These are phyloP conservation scores for Aureobasidium sp. DNA, from an alignment of 2,329 filamentous ascomycete genomes.

Conservation along the genomic window DNA sequence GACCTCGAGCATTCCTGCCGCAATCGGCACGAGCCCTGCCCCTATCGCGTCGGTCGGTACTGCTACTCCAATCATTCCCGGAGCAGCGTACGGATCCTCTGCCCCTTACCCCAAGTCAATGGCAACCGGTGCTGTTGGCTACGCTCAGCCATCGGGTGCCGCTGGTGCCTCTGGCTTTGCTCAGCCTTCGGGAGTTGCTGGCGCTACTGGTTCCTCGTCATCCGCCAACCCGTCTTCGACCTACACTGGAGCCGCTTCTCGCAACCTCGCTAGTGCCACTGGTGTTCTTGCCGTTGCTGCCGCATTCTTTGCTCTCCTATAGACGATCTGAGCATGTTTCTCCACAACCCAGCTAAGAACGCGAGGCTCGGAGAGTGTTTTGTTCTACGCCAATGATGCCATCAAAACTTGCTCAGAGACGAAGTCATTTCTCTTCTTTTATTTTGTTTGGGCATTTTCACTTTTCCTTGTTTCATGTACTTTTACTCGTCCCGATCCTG, in stretches of 20 bases:
- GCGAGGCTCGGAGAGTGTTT: background rate
- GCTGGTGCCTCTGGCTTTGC: background rate
- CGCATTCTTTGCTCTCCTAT: slow-evolving; percentile 1
- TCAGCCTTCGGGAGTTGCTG: background rate
- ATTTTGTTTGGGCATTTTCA: background rate
- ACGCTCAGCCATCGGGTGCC: background rate
- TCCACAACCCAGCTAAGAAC: background rate
- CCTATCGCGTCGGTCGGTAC: background rate
- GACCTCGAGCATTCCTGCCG: background rate
- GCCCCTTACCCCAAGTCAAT: background rate
- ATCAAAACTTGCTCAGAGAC: background rate
- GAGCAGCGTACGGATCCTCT: background rate
- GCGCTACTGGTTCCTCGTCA: background rate
- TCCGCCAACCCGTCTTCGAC: background rate
- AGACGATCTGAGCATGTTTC: background rate
- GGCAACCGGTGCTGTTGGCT: background rate
- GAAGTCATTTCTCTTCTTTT: background rate
- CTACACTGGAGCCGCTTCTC: slow-evolving; percentile 8
- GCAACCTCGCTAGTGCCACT: background rate
- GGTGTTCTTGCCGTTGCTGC: background rate
- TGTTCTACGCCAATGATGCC: slow-evolving; percentile 2
- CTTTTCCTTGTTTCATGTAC: background rate
- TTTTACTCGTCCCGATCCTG: background rate
- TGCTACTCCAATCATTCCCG: background rate
- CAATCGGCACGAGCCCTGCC: background rate